Evolutionary conservation across 2,329 filamentous ascomycete species (phyloP).

Genomic region (Pestalotiopsis sp.): DNA sequence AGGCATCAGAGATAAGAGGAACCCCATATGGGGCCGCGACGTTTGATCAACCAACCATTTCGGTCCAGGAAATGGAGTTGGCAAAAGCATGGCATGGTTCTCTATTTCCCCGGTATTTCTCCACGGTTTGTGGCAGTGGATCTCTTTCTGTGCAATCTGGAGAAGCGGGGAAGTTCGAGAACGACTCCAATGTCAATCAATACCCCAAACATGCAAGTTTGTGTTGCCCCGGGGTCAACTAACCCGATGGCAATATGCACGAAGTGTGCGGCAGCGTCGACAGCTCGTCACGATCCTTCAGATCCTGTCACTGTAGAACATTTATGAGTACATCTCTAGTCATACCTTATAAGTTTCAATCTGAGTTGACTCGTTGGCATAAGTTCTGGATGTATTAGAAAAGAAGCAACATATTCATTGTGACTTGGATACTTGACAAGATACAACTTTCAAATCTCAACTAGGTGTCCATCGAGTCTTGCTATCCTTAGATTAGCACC

Average conservation of each 20-base stretch:
- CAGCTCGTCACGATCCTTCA: background rate
- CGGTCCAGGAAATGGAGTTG: background rate
- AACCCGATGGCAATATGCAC: background rate
- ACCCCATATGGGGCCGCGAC: background rate
- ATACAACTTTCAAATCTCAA: background rate
- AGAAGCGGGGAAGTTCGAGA: slow-evolving; percentile 1
- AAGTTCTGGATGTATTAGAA: no score
- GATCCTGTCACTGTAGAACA: no score
- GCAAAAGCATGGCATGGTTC: background rate
- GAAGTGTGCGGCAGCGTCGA: background rate
- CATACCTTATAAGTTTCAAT: background rate
- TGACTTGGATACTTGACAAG: background rate
- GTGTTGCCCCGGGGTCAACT: background rate
- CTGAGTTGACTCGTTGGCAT: background rate
- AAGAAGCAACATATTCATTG: no score
- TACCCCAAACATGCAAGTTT: background rate
- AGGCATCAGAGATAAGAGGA: background rate
- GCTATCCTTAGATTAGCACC: background rate
- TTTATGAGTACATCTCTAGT: background rate
- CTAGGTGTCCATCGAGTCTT: no score
- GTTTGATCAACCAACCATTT: background rate
- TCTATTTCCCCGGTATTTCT: background rate
- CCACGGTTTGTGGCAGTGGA: background rate
- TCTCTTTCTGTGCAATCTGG: background rate
- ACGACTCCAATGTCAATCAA: background rate